phyloP scores from a whole-genome alignment of 345 rosid species.

The Pugionium dolabratum region DNA sequence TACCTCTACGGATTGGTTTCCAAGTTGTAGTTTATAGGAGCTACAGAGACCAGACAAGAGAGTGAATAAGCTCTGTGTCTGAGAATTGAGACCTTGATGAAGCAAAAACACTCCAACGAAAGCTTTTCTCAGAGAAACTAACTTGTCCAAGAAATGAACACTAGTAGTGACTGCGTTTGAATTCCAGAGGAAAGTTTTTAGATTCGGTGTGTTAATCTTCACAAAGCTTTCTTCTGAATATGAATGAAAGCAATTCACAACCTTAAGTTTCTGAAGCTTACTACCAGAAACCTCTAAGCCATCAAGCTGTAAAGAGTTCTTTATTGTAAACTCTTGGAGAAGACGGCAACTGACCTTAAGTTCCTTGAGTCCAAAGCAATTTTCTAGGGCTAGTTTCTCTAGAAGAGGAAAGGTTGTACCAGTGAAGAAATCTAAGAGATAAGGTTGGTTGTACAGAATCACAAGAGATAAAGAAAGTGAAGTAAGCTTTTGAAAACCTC shows the following conservation, averaged over 20 bases:
- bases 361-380: conserved; percentile 55
- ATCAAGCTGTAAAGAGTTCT: conserved; percentile 55
- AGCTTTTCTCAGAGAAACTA: conserved; percentile 49
- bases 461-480: conserved; percentile 58
- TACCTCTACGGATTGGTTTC: conserved; percentile 72
- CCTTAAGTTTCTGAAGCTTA: conserved; percentile 52
- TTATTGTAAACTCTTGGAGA: conserved; percentile 54
- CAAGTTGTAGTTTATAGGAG: conserved; percentile 52
- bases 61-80: conserved; percentile 47
- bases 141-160: conserved; percentile 44
- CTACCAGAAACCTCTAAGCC: conserved; percentile 54
- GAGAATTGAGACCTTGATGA: conserved; percentile 42
- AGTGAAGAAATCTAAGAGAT: conserved; percentile 59
- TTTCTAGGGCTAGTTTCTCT: conserved; percentile 53
- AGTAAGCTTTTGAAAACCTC: conserved; percentile 59
- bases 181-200: conserved; percentile 54
- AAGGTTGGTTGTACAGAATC: conserved; percentile 52
- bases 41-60: conserved; percentile 56
- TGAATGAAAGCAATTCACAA: conserved; percentile 58
- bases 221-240: conserved; percentile 49
- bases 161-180: conserved; percentile 50
- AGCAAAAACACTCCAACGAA: conserved; percentile 48
- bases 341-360: conserved; percentile 60
- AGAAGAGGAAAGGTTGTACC: conserved; percentile 66
- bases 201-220: conserved; percentile 54